These are phyloP conservation scores for Gnaphalium uliginosum DNA, from an alignment of 129 eudicot genomes.

Conservation along the genomic window DNA sequence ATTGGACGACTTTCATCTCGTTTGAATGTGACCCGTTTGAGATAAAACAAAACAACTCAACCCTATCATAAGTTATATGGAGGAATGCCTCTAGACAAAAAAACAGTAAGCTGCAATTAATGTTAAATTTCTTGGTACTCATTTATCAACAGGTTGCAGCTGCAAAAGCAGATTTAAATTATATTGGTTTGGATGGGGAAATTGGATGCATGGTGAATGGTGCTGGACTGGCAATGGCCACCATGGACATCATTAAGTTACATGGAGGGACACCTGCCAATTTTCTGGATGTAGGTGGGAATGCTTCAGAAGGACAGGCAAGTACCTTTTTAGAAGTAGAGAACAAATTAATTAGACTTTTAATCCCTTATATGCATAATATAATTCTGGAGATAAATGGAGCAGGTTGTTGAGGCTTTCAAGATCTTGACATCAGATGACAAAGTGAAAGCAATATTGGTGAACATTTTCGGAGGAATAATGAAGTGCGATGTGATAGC, in stretches of 20 bases:
- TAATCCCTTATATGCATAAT: not conserved
- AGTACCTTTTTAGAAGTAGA: conserved; percentile 10
- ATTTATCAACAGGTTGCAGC: conserved; percentile 78
- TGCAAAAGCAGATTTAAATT: conserved; percentile 92
- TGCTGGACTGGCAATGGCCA: conserved; percentile 99
- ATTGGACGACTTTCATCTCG: not conserved
- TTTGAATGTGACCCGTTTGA: not conserved
- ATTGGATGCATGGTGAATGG: conserved; percentile 99
- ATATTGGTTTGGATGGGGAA: conserved; percentile 97
- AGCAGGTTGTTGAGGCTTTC: conserved; percentile 96
- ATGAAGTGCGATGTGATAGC: conserved; percentile 99
- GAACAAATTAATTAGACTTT: not conserved
- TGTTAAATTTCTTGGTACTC: conserved; percentile 2
- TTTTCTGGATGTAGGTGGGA: conserved; percentile 99
- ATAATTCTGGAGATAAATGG: not conserved
- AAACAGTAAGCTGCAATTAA: not conserved
- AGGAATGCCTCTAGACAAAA: not conserved
- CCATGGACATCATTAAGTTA: conserved; percentile 93
- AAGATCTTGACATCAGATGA: conserved; percentile 97
- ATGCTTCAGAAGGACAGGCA: conserved; percentile 95
- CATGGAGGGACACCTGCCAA: conserved; percentile 99
- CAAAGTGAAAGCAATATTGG: conserved; percentile 94
- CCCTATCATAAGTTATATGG: not conserved
- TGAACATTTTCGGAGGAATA: conserved; percentile 96
- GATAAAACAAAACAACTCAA: not conserved